Evolutionary conservation across 805 yeast species (phyloP), one percentile per base, ranked within the genome.

Genomic region (Debaryomyces castellii): DNA sequence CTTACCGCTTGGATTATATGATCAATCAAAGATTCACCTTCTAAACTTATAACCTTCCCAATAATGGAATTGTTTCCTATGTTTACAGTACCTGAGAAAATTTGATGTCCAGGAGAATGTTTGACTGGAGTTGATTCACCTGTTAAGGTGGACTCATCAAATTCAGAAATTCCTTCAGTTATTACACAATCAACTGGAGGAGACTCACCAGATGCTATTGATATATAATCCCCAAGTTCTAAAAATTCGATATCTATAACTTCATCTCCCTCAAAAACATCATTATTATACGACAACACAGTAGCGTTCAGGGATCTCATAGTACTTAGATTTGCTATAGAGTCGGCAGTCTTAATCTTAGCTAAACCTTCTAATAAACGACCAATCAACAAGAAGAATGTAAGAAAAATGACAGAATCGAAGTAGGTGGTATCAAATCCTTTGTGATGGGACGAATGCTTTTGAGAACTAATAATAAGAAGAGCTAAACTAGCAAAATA

Each of bases 341-440:
- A 85, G 35, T 78, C 77, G 0, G 89, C 82, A 1, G 91, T 84
- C 55, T 81, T 81, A 24, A 76, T 70, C 57, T 85, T 87, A 1
- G 91, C 81, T 51, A 75, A 74, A 23, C 84, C 73, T 60, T 87
- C 92, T 40, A 87, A 68, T 23, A 83, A 66, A 37, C 89, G 74
- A 1, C 95, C 95, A 47, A 85, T 80, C 40, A 87, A 69, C 45
- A 87, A 64, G 62, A 87, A 87, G 55, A 87, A 80, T 0, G 90
- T 78, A 51, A 87, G 69, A 57, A 87, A 87, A 3, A 87, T 88
- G 23, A 86, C 92, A 4, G 91, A 82, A 57, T 87, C 95, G 58
- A 87, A 87, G 55, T 84, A 87, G 0, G 87, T 82, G 3, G 89
- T 83, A 12, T 80, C 73, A 47, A 74, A 73, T 1, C 80, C 85